These are phyloP conservation scores for Aspergillus coremiiformis DNA, from an alignment of 495 filamentous ascomycete genomes.

Conservation along the genomic window DNA sequence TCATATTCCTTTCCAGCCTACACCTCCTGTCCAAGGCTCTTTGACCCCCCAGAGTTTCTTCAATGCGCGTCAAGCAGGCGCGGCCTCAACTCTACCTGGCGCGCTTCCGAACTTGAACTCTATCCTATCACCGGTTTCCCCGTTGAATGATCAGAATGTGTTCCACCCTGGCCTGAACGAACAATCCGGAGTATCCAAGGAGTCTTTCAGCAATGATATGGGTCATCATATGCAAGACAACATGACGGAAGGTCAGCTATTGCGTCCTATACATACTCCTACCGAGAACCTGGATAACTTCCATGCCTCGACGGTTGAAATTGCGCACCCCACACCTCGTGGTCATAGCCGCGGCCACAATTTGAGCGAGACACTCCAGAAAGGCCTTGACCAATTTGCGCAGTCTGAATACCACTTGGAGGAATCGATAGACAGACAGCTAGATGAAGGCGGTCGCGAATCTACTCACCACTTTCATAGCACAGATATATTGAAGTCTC, in stretches of 20 bases:
- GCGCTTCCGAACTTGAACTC: conserved; percentile 34
- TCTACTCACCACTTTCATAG: conserved; percentile 19
- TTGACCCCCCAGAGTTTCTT: conserved; percentile 41
- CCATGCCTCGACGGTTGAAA: conserved; percentile 44
- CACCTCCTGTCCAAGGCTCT: conserved; percentile 36
- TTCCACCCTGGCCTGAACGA: conserved; percentile 31
- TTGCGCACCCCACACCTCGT: conserved; percentile 59
- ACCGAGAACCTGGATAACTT: conserved; percentile 35
- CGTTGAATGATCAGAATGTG: conserved; percentile 30
- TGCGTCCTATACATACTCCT: conserved; percentile 28
- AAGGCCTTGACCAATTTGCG: conserved; percentile 72
- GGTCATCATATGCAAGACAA: conserved; percentile 17
- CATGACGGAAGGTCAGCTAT: conserved; percentile 18
- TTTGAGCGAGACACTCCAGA: conserved; percentile 66
- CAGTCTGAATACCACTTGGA: conserved; percentile 67
- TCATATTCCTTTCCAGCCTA: conserved; percentile 40
- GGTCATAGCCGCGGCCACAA: conserved; percentile 53
- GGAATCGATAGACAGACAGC: conserved; percentile 60
- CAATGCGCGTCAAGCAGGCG: conserved; percentile 31
- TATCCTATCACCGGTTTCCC: conserved; percentile 41
- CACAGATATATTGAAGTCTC: conserved; percentile 32
- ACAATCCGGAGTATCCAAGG: conserved; percentile 12
- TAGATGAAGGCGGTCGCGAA: conserved; percentile 56
- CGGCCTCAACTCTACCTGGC: conserved; percentile 23
- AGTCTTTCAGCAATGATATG: conserved; percentile 20